Conservation (phyloP, 108 stramenopile genomes). For the Aurantiochytrium sp. region DNA sequence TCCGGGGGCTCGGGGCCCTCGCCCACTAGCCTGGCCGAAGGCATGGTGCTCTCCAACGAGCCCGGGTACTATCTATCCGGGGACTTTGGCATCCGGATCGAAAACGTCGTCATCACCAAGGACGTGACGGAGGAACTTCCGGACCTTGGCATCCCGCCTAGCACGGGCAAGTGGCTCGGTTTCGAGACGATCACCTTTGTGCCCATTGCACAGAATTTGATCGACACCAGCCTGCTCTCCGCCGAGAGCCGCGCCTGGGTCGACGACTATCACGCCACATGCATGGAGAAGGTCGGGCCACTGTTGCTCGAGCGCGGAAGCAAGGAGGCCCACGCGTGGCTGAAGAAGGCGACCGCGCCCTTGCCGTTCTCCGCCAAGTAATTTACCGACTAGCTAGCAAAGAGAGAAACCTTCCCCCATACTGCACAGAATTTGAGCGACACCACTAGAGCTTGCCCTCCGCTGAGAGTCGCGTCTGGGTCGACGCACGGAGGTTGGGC, state of each 20-base stretch:
- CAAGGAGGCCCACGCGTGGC: neutral
- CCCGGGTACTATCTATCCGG: constrained; percentile 93
- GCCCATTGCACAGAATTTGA: constrained; percentile 36
- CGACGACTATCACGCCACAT: constrained; percentile 35
- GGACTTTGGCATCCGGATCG: constrained; percentile 89
- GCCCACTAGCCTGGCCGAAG: constrained; percentile 71
- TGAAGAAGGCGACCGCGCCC: neutral
- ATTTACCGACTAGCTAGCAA: too few relatives aligned
- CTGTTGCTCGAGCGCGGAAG: neutral
- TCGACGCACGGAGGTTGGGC: too few relatives aligned
- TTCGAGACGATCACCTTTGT: constrained; percentile 45
- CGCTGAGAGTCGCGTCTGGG: too few relatives aligned
- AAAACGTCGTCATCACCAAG: constrained; percentile 45
- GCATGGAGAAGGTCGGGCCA: neutral
- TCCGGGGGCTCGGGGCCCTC: constrained; percentile 48
- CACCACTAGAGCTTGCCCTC: too few relatives aligned
- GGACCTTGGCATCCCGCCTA: neutral
- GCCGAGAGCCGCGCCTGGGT: constrained; percentile 30
- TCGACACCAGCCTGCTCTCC: neutral
- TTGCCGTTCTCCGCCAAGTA: too few relatives aligned
- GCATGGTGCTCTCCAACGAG: constrained; percentile 95
- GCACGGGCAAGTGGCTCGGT: constrained; percentile 13
- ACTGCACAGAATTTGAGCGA: too few relatives aligned
- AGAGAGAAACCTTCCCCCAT: neutral
- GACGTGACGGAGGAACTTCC: neutral